These are phyloP conservation scores for Lichtheimia ornata DNA, from an alignment of 371 early-diverging fungal genomes.

Conservation along the genomic window DNA sequence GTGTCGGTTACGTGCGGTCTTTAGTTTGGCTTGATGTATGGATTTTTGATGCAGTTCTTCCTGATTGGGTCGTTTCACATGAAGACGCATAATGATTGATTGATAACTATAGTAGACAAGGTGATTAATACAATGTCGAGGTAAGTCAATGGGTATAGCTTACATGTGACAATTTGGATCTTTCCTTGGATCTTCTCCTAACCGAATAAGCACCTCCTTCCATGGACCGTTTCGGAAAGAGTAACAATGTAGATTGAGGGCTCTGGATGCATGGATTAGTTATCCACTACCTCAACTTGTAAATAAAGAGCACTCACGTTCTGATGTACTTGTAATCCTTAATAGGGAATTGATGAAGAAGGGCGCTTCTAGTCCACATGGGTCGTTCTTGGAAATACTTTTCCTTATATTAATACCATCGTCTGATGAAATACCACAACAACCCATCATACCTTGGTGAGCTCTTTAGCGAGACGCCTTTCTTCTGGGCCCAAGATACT, in stretches of 20 bases:
- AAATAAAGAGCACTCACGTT: slow-evolving; percentile 9
- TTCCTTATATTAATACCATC: no score
- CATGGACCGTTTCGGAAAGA: slow-evolving; percentile 57
- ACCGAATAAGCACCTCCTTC: slow-evolving; percentile 62
- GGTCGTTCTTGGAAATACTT: slow-evolving; percentile 56
- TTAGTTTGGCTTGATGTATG: neutral
- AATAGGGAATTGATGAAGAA: slow-evolving; percentile 29
- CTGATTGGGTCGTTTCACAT: neutral
- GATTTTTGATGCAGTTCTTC: neutral
- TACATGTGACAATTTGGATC: slow-evolving; percentile 48
- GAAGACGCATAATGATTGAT: slow-evolving; percentile 6
- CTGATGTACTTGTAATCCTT: slow-evolving; percentile 28
- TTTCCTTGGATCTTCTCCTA: slow-evolving; percentile 62
- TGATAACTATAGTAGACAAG: slow-evolving; percentile 13
- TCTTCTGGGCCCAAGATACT: neutral
- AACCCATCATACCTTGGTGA: neutral
- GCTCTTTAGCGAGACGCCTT: neutral
- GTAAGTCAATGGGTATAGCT: slow-evolving; percentile 1
- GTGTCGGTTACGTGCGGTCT: neutral
- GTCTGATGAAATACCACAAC: no score
- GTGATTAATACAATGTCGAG: neutral
- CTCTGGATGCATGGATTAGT: slow-evolving; percentile 17
- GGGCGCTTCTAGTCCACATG: slow-evolving; percentile 53
- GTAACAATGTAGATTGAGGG: slow-evolving; percentile 41
- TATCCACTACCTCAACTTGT: neutral